These are phyloP conservation scores for Cardamine chenopodiifolia DNA, from an alignment of 345 rosid species.

Conservation along the genomic window DNA sequence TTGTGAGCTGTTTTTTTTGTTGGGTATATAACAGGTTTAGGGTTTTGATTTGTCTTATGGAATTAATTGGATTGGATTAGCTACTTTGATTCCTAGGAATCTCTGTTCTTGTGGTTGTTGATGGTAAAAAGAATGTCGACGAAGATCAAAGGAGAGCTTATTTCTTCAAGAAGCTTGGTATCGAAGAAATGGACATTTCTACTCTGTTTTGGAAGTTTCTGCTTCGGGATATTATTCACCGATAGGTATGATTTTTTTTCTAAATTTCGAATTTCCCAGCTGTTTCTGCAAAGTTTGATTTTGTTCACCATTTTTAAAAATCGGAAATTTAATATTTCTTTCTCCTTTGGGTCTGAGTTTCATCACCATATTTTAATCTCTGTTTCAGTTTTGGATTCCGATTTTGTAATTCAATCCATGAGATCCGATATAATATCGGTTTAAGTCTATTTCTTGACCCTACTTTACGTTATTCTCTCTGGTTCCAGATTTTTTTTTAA, in stretches of 20 bases:
- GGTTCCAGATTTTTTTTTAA: neutral
- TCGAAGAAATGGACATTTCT: slow-evolving; percentile 75
- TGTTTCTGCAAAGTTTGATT: neutral
- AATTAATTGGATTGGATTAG: neutral
- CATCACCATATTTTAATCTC: neutral
- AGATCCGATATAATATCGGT: neutral
- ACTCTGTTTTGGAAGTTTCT: slow-evolving; percentile 79
- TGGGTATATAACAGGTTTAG: neutral
- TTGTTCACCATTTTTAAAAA: neutral
- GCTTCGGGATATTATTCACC: slow-evolving; percentile 82
- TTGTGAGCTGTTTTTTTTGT: slow-evolving; percentile 8
- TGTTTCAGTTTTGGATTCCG: neutral
- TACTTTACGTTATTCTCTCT: neutral
- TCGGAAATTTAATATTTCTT: no score
- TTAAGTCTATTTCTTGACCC: neutral
- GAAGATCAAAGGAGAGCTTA: slow-evolving; percentile 70
- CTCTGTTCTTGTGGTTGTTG: neutral
- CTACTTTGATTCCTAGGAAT: neutral
- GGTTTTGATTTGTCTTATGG: slow-evolving; percentile 14
- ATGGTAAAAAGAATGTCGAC: slow-evolving; percentile 48
- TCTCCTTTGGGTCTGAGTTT: no score
- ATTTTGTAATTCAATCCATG: neutral
- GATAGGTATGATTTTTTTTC: slow-evolving; percentile 39
- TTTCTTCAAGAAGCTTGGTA: slow-evolving; percentile 47
- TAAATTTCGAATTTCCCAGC: neutral